A percentile compares a stretch with the other conserved stretches of the same genome.
phyloP scores from a whole-genome alignment of 192 early-diverging fungal species.

The Rhizophagus clarus region DNA sequence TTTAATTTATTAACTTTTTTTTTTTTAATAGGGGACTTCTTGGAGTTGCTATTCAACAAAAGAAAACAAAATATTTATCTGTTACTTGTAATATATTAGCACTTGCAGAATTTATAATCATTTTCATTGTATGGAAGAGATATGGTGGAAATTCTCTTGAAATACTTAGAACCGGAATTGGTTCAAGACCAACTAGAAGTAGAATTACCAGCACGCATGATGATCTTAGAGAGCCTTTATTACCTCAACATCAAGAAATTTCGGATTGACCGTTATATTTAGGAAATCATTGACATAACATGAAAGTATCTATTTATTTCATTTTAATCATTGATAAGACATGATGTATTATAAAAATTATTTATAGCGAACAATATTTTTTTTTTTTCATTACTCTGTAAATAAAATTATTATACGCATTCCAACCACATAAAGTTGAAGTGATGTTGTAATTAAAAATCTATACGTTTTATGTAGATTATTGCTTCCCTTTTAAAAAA shows the following conservation, averaged over 20 bases:
- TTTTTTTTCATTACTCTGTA: no score
- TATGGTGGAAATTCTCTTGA: neutral
- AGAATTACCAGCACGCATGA: neutral
- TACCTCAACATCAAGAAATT: neutral
- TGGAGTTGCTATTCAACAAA: conserved; percentile 16
- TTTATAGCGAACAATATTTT: no score
- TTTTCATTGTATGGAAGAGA: neutral
- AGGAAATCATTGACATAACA: no score
- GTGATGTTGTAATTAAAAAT: no score
- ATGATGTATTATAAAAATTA: no score
- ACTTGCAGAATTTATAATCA: neutral
- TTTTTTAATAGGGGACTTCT: conserved; percentile 7
- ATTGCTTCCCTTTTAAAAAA: no score
- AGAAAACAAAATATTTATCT: neutral
- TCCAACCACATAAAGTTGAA: no score
- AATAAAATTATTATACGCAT: no score
- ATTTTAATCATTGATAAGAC: no score
- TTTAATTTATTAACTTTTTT: neutral
- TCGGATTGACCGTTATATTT: no score
- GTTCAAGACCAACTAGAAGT: neutral
- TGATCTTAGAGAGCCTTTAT: neutral
- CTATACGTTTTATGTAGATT: no score
- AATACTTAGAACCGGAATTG: neutral
- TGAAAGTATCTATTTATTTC: no score
- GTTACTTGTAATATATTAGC: conserved; percentile 9